Evolutionary conservation across 495 filamentous ascomycete species (phyloP).

Genomic region (Aspergillus panamensis): DNA sequence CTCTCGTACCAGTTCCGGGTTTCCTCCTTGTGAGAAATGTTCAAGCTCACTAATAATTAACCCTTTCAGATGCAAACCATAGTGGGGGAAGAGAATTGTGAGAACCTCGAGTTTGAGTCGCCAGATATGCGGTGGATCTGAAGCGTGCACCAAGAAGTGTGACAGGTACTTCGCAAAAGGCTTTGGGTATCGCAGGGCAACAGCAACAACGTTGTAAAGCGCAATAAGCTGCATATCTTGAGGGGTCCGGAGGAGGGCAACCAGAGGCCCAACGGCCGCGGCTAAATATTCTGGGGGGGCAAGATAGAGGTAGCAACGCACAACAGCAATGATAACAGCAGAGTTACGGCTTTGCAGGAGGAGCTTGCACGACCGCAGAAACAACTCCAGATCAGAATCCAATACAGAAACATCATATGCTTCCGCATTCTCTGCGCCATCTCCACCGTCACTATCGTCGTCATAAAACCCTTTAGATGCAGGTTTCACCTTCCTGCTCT

Average conservation of each 20-base stretch:
- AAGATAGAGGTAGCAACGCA: constrained; percentile 78
- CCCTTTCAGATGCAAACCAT: constrained; percentile 68
- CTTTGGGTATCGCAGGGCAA: constrained; percentile 68
- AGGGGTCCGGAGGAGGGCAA: constrained; percentile 77
- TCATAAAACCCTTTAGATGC: constrained; percentile 71
- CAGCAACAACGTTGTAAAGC: constrained; percentile 88
- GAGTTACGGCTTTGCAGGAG: constrained; percentile 91
- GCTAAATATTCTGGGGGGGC: constrained; percentile 71
- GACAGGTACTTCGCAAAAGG: constrained; percentile 78
- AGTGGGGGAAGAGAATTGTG: constrained; percentile 83
- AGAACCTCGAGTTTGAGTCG: constrained; percentile 86
- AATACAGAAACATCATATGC: constrained; percentile 58
- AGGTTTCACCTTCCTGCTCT: constrained; percentile 52
- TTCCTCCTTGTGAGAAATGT: constrained; percentile 77
- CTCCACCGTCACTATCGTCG: constrained; percentile 42
- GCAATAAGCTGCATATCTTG: constrained; percentile 85
- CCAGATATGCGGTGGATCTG: constrained; percentile 81
- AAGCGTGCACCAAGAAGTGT: constrained; percentile 80
- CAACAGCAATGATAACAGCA: constrained; percentile 84
- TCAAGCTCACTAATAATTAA: constrained; percentile 89
- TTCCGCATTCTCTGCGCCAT: constrained; percentile 40
- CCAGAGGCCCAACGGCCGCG: constrained; percentile 71
- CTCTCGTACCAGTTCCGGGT: constrained; percentile 77
- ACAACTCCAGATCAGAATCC: constrained; percentile 79
- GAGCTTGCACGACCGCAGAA: constrained; percentile 74